phyloP scores from a whole-genome alignment of 148 eudicot species.

The Dianthus caryophyllus region DNA sequence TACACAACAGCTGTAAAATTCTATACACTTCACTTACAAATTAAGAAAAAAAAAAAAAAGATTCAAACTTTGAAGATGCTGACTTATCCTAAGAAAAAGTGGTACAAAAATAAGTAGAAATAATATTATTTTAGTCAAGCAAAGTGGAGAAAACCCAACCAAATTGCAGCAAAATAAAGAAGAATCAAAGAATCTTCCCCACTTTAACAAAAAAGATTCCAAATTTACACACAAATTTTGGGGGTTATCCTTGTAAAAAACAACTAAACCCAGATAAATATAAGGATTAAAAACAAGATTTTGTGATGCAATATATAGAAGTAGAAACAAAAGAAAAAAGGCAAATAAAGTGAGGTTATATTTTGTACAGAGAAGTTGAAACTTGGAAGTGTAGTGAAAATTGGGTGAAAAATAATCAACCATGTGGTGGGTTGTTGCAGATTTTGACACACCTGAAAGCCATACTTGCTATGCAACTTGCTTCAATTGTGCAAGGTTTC shows the following conservation, averaged over 20 bases:
- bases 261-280: slow-evolving; percentile 35
- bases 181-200: slow-evolving; percentile 36
- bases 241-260: slow-evolving; percentile 27
- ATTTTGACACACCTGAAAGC: slow-evolving; percentile 25
- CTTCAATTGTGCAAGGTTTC: not conserved
- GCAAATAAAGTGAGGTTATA: too few relatives aligned
- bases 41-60: not conserved
- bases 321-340: not conserved
- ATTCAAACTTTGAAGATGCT: slow-evolving; percentile 17
- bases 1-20: slow-evolving; percentile 25
- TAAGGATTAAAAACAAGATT: slow-evolving; percentile 14
- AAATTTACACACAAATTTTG: slow-evolving; percentile 30
- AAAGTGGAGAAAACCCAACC: slow-evolving; percentile 22
- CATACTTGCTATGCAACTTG: slow-evolving; percentile 3
- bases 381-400: not conserved
- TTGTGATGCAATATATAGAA: slow-evolving; percentile 10
- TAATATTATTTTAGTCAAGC: too few relatives aligned
- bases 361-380: not conserved
- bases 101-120: not conserved
- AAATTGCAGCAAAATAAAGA: slow-evolving; percentile 18
- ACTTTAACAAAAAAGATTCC: slow-evolving; percentile 32
- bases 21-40: slow-evolving; percentile 14
- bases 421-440: slow-evolving; percentile 24
- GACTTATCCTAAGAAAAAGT: too few relatives aligned
- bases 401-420: slow-evolving; percentile 9